Conservation (phyloP, 129 eudicot genomes). For the Helianthus tuberosus region DNA sequence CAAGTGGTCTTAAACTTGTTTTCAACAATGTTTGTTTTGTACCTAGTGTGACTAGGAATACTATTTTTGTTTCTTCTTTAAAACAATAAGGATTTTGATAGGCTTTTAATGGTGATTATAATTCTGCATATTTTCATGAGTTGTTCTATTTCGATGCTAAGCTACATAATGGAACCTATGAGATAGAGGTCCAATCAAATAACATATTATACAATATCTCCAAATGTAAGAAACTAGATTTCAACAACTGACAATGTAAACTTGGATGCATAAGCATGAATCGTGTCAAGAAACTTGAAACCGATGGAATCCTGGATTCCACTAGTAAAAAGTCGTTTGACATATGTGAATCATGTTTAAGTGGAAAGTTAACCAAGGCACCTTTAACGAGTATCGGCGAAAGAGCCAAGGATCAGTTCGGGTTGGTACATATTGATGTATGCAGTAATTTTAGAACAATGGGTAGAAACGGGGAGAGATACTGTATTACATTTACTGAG, state of each 20-base stretch:
- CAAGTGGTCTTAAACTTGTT: not conserved
- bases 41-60: not conserved
- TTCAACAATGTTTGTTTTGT: not conserved
- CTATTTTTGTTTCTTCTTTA: not conserved
- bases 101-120: too few relatives aligned
- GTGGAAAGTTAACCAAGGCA: too few relatives aligned
- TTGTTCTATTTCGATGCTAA: not conserved
- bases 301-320: not conserved
- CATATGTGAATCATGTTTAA: not conserved
- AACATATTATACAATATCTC: not conserved
- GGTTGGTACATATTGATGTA: not conserved
- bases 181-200: not conserved
- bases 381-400: too few relatives aligned
- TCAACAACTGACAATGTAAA: not conserved
- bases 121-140: not conserved
- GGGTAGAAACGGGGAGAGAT: not conserved
- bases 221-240: not conserved
- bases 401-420: not conserved
- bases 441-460: not conserved
- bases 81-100: not conserved
- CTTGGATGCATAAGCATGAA: not conserved
- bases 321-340: not conserved
- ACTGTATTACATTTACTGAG: not conserved
- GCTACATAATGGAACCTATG: not conserved
- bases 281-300: not conserved